A percentile compares a stretch with the other conserved stretches of the same genome.
phyloP scores from a whole-genome alignment of 495 filamentous ascomycete species.

The Pseudomonodictys pantanalensis region DNA sequence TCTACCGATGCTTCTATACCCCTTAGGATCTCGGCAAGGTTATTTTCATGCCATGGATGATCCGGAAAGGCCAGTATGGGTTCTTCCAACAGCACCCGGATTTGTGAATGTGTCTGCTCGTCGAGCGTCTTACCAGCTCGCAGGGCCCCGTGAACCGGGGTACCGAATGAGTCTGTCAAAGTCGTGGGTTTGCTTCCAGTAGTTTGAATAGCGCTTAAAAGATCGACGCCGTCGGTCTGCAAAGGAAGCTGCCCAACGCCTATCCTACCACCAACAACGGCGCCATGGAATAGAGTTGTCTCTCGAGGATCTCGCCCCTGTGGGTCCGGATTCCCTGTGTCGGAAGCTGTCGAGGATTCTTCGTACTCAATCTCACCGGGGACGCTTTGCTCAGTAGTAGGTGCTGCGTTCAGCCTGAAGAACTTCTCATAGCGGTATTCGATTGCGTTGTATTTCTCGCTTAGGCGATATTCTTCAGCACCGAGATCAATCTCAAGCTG shows the following conservation, averaged over 20 bases:
- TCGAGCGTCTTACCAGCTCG: background rate
- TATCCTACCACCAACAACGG: constrained; percentile 11
- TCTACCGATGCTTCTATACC: background rate
- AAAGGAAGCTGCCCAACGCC: constrained; percentile 21
- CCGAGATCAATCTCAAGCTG: constrained; percentile 23
- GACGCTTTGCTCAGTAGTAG: background rate
- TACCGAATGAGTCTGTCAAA: background rate
- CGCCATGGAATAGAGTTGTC: constrained; percentile 8
- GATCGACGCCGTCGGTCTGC: background rate
- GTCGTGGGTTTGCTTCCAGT: background rate
- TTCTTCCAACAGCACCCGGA: background rate
- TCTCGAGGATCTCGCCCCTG: constrained; percentile 14
- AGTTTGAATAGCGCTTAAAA: background rate
- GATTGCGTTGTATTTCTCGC: constrained; percentile 20
- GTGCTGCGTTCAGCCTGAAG: constrained; percentile 15
- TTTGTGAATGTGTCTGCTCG: background rate
- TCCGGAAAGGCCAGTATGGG: background rate
- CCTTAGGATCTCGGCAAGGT: background rate
- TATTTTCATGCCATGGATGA: background rate
- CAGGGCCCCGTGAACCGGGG: background rate
- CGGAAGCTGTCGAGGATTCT: background rate
- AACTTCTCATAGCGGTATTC: constrained; percentile 17
- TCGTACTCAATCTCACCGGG: constrained; percentile 16
- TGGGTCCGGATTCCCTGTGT: background rate
- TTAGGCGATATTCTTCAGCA: constrained; percentile 17